Evolutionary conservation across 306 rosid genomes (phyloP).

Genomic region (Lupinus albus): DNA sequence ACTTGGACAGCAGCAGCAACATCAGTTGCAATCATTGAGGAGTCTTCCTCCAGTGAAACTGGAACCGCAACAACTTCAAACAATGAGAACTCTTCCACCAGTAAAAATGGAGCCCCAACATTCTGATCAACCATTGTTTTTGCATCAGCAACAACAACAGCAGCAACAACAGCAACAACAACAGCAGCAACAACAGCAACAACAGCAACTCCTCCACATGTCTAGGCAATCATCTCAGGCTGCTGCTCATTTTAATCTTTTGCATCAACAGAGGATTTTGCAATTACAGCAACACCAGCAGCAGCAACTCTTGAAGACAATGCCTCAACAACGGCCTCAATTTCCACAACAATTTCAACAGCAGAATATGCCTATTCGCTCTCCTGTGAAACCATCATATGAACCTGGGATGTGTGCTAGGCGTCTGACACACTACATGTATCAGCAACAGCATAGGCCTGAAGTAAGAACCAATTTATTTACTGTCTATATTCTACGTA

Average conservation of each 20-base stretch:
- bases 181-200: slow-evolving; percentile 39
- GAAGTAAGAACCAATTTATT: slow-evolving; percentile 57
- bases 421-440: slow-evolving; percentile 92
- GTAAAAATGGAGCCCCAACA: slow-evolving; percentile 80
- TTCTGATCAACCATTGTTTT: slow-evolving; percentile 73
- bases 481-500: slow-evolving; percentile 13
- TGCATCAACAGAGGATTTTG: slow-evolving; percentile 79
- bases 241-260: slow-evolving; percentile 79
- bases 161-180: slow-evolving; percentile 37
- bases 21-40: slow-evolving; percentile 73
- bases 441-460: slow-evolving; percentile 92
- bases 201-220: slow-evolving; percentile 69
- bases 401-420: slow-evolving; percentile 99
- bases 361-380: slow-evolving; percentile 73
- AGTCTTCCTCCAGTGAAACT: slow-evolving; percentile 66
- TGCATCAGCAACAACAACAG: slow-evolving; percentile 64
- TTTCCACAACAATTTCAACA: slow-evolving; percentile 82
- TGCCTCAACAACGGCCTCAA: slow-evolving; percentile 89
- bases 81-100: slow-evolving; percentile 57
- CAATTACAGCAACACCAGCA: slow-evolving; percentile 90
- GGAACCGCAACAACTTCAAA: slow-evolving; percentile 79
- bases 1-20: slow-evolving; percentile 66
- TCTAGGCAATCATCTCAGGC: slow-evolving; percentile 87
- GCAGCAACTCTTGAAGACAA: slow-evolving; percentile 75
- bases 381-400: slow-evolving; percentile 79